Conservation (phyloP, 352 stramenopile species). For the Salisapilia sapeloensis region DNA sequence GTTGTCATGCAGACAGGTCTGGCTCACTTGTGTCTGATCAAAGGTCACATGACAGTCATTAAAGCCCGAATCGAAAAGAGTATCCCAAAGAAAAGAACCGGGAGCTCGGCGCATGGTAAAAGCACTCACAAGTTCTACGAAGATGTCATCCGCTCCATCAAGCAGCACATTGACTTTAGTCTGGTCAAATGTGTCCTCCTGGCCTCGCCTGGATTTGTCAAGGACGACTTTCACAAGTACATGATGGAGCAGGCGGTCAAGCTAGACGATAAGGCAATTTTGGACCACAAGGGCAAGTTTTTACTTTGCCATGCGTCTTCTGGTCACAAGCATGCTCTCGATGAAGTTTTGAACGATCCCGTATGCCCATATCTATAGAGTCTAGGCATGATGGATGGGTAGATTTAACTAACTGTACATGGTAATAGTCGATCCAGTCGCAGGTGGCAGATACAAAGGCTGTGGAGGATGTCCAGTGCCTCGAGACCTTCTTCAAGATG, state of each 20-base stretch:
- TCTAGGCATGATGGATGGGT: too few relatives aligned
- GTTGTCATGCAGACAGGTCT: conserved; percentile 94
- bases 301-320: conserved; percentile 89
- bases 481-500: conserved; percentile 74
- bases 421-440: conserved; percentile 24
- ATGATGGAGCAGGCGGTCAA: conserved; percentile 84
- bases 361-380: too few relatives aligned
- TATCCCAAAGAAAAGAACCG: conserved; percentile 94
- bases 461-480: conserved; percentile 21
- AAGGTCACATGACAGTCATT: conserved; percentile 91
- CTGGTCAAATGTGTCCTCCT: conserved; percentile 94
- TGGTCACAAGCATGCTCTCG: conserved; percentile 95
- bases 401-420: too few relatives aligned
- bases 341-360: conserved; percentile 92
- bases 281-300: conserved; percentile 96
- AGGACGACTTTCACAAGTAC: conserved; percentile 97
- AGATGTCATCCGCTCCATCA: conserved; percentile 90
- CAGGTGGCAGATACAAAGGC: conserved; percentile 73
- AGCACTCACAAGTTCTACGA: conserved; percentile 93
- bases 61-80: conserved; percentile 90
- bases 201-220: conserved; percentile 92
- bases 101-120: conserved; percentile 88
- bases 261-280: conserved; percentile 86
- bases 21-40: conserved; percentile 96
- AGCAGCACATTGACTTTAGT: conserved; percentile 93